Conservation (phyloP, 352 stramenopile species). For the Bremia lactucae region DNA sequence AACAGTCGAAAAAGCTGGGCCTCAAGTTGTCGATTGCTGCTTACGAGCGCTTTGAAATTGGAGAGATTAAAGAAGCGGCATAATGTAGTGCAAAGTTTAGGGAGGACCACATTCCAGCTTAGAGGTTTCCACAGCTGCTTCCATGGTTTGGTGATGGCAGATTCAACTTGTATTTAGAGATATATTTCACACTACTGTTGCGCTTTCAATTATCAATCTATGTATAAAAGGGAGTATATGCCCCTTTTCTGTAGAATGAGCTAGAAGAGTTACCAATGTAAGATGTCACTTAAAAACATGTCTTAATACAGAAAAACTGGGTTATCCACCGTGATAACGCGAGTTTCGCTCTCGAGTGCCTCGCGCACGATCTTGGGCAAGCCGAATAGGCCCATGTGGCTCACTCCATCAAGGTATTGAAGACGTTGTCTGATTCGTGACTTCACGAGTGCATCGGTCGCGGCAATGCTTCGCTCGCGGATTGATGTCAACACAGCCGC, state of each 20-base stretch:
- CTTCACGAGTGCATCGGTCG: slow-evolving; percentile 57
- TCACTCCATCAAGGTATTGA: slow-evolving; percentile 88
- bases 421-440: slow-evolving; percentile 50
- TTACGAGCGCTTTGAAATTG: slow-evolving; percentile 74
- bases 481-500: slow-evolving; percentile 35
- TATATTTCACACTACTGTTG: too few species aligned
- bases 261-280: too few species aligned
- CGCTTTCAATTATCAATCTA: too few species aligned
- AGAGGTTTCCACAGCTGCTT: too few species aligned
- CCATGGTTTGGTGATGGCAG: too few species aligned
- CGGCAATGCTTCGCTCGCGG: slow-evolving; percentile 40
- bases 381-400: slow-evolving; percentile 84
- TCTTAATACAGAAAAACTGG: slow-evolving; percentile 94
- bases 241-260: too few species aligned
- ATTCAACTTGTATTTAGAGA: too few species aligned
- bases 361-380: slow-evolving; percentile 88
- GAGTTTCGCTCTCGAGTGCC: slow-evolving; percentile 74
- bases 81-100: slow-evolving; percentile 16
- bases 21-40: slow-evolving; percentile 45
- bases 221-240: too few species aligned
- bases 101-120: too few species aligned
- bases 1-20: slow-evolving; percentile 50
- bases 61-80: slow-evolving; percentile 38
- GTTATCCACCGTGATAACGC: slow-evolving; percentile 93
- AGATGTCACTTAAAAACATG: slow-evolving; percentile 15